Conservation (phyloP, 2,329 filamentous ascomycete genomes). For the Madurella mycetomatis region DNA sequence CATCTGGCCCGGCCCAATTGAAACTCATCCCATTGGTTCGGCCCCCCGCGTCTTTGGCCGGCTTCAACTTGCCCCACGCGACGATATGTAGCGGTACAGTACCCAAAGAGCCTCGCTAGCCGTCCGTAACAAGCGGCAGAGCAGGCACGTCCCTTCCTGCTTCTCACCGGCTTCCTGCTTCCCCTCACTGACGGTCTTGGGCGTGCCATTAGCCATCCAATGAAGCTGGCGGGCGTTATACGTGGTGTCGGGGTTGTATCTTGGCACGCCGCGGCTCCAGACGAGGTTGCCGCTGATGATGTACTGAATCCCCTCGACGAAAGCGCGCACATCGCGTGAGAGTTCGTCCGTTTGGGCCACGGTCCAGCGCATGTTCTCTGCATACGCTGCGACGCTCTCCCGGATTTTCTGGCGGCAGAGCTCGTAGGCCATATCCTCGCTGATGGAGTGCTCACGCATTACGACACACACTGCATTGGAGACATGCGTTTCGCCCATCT, state of each 20-base stretch:
- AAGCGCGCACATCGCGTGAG: constrained; percentile 1
- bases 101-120: too few species aligned
- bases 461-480: constrained; percentile 39
- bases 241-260: background rate
- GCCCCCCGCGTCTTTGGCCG: too few species aligned
- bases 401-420: constrained; percentile 12
- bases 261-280: background rate
- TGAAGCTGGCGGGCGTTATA: background rate
- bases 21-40: too few species aligned
- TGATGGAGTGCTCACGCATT: constrained; percentile 33
- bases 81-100: too few species aligned
- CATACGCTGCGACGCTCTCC: constrained; percentile 5
- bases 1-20: too few species aligned
- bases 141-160: too few species aligned
- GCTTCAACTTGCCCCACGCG: too few species aligned
- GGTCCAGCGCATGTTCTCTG: background rate
- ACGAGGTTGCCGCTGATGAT: constrained; percentile 5
- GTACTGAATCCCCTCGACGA: constrained; percentile 4
- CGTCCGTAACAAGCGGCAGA: too few species aligned
- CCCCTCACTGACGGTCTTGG: too few species aligned
- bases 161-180: too few species aligned
- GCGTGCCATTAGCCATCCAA: background rate
- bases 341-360: constrained; percentile 1
- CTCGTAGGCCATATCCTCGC: constrained; percentile 19
- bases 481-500: constrained; percentile 27